Percentiles rank a stretch among this genome's conserved stretches.
phyloP scores from a whole-genome alignment of 176 grass and related monocot genomes.

The Oryza nivara region DNA sequence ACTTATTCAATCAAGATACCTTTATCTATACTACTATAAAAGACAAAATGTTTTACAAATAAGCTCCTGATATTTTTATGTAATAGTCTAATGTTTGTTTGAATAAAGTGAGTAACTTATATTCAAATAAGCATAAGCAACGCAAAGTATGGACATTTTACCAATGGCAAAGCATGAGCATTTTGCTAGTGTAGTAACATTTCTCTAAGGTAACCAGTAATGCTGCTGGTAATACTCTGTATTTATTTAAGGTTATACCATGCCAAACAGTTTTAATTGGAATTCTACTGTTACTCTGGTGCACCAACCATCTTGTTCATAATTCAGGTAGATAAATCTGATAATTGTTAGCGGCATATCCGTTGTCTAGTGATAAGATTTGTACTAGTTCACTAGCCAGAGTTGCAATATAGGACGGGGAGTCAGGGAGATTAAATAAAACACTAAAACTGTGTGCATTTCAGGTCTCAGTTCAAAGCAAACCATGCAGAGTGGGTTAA shows the following conservation, averaged over 20 bases:
- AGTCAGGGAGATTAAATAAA: neutral
- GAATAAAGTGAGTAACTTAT: too few relatives aligned
- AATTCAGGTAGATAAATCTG: neutral
- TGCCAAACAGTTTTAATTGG: neutral
- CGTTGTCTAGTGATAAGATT: neutral
- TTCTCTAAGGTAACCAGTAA: conserved; percentile 3
- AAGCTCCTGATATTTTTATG: too few relatives aligned
- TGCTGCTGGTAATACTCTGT: neutral
- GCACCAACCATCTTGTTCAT: neutral
- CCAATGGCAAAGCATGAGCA: too few relatives aligned
- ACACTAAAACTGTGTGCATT: neutral
- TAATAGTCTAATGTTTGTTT: too few relatives aligned
- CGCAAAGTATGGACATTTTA: too few relatives aligned
- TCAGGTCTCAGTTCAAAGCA: conserved; percentile 81
- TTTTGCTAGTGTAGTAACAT: neutral
- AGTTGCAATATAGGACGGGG: neutral
- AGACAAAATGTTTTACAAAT: too few relatives aligned
- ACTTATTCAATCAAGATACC: neutral
- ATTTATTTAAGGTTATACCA: neutral
- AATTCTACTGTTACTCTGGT: neutral
- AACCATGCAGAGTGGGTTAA: conserved; percentile 83
- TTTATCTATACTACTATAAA: too few relatives aligned
- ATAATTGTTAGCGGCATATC: neutral
- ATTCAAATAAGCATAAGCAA: too few relatives aligned
- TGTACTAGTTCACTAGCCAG: neutral